A percentile compares a stretch with the other conserved stretches of the same genome.
Evolutionary conservation across 768 basidiomycete genomes (phyloP).

Genomic region (Artomyces pyxidatus): DNA sequence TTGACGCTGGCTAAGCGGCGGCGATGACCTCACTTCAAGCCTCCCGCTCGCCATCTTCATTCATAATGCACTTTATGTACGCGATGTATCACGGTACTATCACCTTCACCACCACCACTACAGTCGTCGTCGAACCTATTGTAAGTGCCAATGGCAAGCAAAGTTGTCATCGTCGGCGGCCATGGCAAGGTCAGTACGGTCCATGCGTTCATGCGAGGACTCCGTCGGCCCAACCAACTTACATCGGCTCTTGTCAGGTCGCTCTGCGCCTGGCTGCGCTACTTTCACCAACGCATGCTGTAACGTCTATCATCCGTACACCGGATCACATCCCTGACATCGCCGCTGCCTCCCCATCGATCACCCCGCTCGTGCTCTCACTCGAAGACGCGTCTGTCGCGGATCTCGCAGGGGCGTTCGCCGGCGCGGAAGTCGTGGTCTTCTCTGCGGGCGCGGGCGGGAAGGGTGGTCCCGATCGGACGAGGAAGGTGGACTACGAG

Average conservation of each 20-base stretch:
- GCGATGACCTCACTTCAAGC: too few relatives aligned
- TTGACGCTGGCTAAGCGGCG: too few relatives aligned
- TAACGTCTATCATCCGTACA: conserved; percentile 51
- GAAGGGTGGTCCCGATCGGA: conserved; percentile 46
- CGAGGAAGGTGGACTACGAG: conserved; percentile 50
- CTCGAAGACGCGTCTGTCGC: conserved; percentile 42
- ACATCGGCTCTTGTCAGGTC: conserved; percentile 32
- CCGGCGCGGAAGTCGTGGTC: conserved; percentile 26
- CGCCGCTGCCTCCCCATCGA: conserved; percentile 26
- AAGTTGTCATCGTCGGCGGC: conserved; percentile 43
- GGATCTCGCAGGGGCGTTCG: conserved; percentile 40
- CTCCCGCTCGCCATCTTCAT: too few relatives aligned
- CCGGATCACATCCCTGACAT: conserved; percentile 41
- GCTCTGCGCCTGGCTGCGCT: conserved; percentile 40
- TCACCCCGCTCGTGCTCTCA: conserved; percentile 44
- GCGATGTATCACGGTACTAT: too few relatives aligned
- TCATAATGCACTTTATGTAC: too few relatives aligned
- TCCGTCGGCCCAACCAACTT: neutral
- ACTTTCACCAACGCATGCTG: conserved; percentile 32
- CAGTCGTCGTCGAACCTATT: too few relatives aligned
- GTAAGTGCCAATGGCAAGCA: too few relatives aligned
- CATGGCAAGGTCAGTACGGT: conserved; percentile 51
- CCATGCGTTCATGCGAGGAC: neutral
- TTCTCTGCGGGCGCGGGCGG: conserved; percentile 47
- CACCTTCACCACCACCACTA: too few relatives aligned